Percentiles rank a stretch among this genome's conserved stretches.
These are phyloP conservation scores for Metrosideros polymorpha DNA, from an alignment of 441 rosid species.

Conservation along the genomic window DNA sequence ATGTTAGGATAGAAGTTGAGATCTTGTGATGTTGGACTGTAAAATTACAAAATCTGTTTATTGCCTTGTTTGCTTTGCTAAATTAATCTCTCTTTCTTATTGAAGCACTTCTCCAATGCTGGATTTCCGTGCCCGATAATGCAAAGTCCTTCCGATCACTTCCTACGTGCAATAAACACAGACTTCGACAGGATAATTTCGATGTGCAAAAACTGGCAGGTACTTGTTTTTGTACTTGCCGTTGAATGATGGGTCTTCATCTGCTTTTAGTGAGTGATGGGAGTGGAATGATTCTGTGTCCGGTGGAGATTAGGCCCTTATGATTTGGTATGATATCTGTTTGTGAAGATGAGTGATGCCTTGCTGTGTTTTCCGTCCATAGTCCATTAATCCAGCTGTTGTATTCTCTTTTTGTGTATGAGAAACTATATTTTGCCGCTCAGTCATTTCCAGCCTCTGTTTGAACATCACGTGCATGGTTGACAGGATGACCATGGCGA, in stretches of 20 bases:
- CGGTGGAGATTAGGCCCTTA: neutral
- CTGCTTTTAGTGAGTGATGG: neutral
- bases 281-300: neutral
- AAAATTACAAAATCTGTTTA: neutral
- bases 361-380: neutral
- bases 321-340: neutral
- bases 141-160: conserved; percentile 99
- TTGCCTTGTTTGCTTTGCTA: conserved; percentile 2
- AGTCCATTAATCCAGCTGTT: neutral
- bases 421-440: neutral
- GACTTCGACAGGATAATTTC: conserved; percentile 98
- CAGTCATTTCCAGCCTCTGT: neutral
- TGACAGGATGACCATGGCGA: conserved; percentile 94
- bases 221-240: conserved; percentile 9
- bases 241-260: neutral
- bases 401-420: neutral
- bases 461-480: neutral
- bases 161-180: conserved; percentile 93
- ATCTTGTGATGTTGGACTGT: neutral
- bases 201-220: conserved; percentile 99
- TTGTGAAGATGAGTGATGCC: neutral
- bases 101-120: conserved; percentile 98
- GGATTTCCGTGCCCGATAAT: conserved; percentile 99
- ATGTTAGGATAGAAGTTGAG: neutral
- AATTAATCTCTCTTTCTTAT: conserved; percentile 12